Percentiles rank a stretch among this genome's conserved stretches.
phyloP scores from a whole-genome alignment of 2,329 filamentous ascomycete genomes.

The Fusarium verrucosum region DNA sequence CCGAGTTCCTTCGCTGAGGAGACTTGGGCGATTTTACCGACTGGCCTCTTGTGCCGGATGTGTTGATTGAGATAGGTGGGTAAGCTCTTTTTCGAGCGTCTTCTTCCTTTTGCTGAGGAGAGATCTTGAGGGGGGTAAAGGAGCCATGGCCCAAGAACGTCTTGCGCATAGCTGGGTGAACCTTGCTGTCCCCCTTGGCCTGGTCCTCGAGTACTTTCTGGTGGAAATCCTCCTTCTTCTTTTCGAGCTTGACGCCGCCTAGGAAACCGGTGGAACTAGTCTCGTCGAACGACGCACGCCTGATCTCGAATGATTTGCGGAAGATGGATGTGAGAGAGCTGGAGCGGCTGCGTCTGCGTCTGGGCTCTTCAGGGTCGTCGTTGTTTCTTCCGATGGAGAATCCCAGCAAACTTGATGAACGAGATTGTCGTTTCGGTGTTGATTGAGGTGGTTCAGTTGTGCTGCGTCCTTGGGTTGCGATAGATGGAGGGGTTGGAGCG shows the following conservation, averaged over 20 bases:
- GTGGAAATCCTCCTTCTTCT: constrained; percentile 49
- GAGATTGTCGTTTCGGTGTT: constrained; percentile 37
- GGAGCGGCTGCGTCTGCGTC: constrained; percentile 48
- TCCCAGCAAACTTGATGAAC: constrained; percentile 44
- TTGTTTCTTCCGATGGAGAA: constrained; percentile 36
- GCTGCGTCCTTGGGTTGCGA: constrained; percentile 28
- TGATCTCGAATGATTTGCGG: constrained; percentile 49
- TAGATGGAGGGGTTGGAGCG: constrained; percentile 39
- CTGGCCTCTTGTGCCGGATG: constrained; percentile 41
- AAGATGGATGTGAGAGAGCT: constrained; percentile 52
- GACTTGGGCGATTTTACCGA: constrained; percentile 43
- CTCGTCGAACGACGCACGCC: constrained; percentile 48
- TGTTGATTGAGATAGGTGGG: constrained; percentile 52
- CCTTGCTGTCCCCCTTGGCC: constrained; percentile 40
- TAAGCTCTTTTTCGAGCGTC: constrained; percentile 47
- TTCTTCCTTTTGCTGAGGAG: constrained; percentile 34
- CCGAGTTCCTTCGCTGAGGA: constrained; percentile 44
- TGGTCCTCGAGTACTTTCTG: constrained; percentile 44
- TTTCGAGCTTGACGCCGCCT: constrained; percentile 54
- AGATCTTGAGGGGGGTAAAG: constrained; percentile 44
- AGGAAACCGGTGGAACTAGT: constrained; percentile 51
- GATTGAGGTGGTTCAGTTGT: constrained; percentile 27
- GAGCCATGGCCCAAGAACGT: constrained; percentile 40
- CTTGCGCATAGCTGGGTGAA: constrained; percentile 51
- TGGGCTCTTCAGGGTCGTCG: constrained; percentile 37